phyloP scores from a whole-genome alignment of 208 protist genomes.

The Vickermania spadyakhi region DNA sequence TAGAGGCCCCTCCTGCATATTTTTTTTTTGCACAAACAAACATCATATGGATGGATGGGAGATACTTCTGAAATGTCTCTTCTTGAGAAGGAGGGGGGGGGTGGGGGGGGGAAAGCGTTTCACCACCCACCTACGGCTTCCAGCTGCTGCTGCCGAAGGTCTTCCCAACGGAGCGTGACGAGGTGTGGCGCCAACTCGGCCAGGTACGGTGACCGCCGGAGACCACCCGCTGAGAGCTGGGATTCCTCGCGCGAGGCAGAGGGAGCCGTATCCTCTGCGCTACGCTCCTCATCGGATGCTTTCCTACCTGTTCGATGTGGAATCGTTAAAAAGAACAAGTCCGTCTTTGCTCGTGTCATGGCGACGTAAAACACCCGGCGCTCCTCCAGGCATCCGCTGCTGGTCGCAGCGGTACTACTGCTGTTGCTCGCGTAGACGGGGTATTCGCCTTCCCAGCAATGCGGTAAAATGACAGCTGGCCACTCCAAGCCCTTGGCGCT shows the following conservation, averaged over 20 bases:
- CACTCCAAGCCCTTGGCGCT: conserved; percentile 84
- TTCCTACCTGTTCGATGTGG: background rate
- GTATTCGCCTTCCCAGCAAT: conserved; percentile 70
- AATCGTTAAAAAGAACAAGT: conserved; percentile 67
- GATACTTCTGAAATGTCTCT: too few relatives aligned
- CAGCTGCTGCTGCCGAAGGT: background rate
- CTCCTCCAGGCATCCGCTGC: conserved; percentile 43
- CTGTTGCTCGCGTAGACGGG: conserved; percentile 25
- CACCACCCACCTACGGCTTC: background rate
- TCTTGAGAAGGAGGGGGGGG: too few relatives aligned
- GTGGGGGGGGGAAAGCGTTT: too few relatives aligned
- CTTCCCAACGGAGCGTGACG: background rate
- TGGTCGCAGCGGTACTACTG: background rate
- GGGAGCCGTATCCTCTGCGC: background rate
- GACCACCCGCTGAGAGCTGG: background rate
- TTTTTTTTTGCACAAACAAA: too few relatives aligned
- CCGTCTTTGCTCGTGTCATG: conserved; percentile 74
- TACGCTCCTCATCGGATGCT: background rate
- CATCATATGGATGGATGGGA: too few relatives aligned
- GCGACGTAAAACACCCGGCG: conserved; percentile 82
- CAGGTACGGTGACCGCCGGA: background rate
- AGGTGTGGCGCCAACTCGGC: background rate
- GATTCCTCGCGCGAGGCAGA: background rate
- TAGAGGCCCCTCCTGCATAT: too few relatives aligned
- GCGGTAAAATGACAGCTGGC: conserved; percentile 64